These are phyloP conservation scores for Cymodocea nodosa DNA, from an alignment of 116 monocot species.

Conservation along the genomic window DNA sequence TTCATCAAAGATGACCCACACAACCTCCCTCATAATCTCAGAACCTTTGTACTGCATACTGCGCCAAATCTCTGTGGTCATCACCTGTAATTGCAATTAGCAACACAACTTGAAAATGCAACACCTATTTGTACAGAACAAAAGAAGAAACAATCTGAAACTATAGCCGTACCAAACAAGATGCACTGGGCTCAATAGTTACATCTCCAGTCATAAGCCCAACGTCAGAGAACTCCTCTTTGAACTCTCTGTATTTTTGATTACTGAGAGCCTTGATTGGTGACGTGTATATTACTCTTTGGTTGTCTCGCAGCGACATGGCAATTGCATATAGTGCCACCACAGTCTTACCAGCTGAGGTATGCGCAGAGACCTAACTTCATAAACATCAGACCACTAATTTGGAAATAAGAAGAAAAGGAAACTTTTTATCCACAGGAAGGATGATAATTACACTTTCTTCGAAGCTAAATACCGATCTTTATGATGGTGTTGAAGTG, in stretches of 20 bases:
- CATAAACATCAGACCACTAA: too few species aligned
- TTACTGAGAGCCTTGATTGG: constrained; percentile 98
- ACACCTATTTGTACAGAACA: background rate
- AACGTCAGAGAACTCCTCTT: constrained; percentile 90
- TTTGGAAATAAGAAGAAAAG: too few species aligned
- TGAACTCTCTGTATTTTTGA: constrained; percentile 96
- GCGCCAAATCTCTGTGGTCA: constrained; percentile 99
- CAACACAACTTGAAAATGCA: background rate
- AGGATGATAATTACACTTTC: too few species aligned
- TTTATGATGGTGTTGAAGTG: too few species aligned
- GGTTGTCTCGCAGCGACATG: constrained; percentile 76
- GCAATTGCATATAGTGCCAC: constrained; percentile 92
- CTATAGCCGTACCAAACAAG: constrained; percentile 60
- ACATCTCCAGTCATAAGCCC: constrained; percentile 98
- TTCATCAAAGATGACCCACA: constrained; percentile 98
- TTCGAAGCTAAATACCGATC: too few species aligned
- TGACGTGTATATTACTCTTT: constrained; percentile 92
- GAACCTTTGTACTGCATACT: constrained; percentile 99
- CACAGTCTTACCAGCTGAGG: constrained; percentile 96
- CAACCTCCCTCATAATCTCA: constrained; percentile 83
- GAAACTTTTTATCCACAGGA: too few species aligned
- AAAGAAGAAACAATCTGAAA: background rate
- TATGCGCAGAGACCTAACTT: constrained; percentile 84
- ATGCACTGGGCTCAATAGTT: constrained; percentile 89
- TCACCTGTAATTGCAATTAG: constrained; percentile 43